Evolutionary conservation across 257 asterid species (phyloP).

Genomic region (Nicotiana knightiana): DNA sequence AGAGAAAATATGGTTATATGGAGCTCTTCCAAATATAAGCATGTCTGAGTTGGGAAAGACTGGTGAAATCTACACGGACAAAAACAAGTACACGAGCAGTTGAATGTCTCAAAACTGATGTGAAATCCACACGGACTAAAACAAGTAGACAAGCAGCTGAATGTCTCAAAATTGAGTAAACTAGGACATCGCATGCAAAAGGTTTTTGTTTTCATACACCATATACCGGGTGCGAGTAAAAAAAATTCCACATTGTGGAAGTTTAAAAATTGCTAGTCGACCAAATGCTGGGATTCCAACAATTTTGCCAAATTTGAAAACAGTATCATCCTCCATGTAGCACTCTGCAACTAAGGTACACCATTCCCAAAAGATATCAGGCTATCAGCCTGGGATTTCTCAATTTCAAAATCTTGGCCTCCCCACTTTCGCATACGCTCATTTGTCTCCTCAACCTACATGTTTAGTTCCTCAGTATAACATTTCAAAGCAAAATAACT

Average conservation of each 20-base stretch:
- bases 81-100: not conserved
- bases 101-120: not conserved
- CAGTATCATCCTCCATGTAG: not conserved
- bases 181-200: not conserved
- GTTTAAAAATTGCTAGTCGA: not conserved
- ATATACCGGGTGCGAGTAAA: not conserved
- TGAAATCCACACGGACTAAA: not conserved
- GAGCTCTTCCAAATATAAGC: not conserved
- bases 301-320: not conserved
- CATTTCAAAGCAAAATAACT: not conserved
- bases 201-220: not conserved
- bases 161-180: not conserved
- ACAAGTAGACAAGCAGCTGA: not conserved
- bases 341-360: not conserved
- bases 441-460: conserved; percentile 56
- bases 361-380: not conserved
- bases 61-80: not conserved
- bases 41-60: not conserved
- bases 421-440: conserved; percentile 74
- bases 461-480: not conserved
- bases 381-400: not conserved
- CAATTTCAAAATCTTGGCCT: conserved; percentile 27
- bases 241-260: too few relatives aligned
- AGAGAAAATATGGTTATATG: not conserved
- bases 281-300: not conserved